phyloP scores from a whole-genome alignment of 768 basidiomycete genomes.

The Mycena venus region DNA sequence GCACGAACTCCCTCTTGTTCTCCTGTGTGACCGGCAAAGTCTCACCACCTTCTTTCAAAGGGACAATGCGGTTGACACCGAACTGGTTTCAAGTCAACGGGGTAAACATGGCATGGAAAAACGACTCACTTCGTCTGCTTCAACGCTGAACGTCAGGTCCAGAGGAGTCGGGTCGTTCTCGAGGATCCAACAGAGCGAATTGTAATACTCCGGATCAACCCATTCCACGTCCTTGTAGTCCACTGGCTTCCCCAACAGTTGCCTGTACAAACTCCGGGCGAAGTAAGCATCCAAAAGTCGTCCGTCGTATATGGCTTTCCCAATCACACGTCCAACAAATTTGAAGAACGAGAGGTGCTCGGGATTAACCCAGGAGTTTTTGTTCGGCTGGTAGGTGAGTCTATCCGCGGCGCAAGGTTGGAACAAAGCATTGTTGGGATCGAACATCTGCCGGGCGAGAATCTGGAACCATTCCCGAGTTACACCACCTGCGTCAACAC shows the following conservation, averaged over 20 bases:
- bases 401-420: conserved; percentile 97
- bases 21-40: conserved; percentile 92
- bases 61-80: conserved; percentile 89
- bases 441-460: conserved; percentile 98
- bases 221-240: conserved; percentile 97
- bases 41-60: conserved; percentile 89
- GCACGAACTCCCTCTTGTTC: conserved; percentile 97
- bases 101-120: not conserved
- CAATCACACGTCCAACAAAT: conserved; percentile 97
- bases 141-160: conserved; percentile 94
- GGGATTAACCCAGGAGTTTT: conserved; percentile 93
- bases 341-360: conserved; percentile 99
- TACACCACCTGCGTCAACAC: conserved; percentile 98
- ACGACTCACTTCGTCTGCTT: conserved; percentile 88
- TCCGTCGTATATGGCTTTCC: conserved; percentile 97
- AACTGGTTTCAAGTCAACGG: conserved; percentile 65
- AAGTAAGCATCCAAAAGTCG: conserved; percentile 98
- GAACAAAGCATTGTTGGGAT: conserved; percentile 98
- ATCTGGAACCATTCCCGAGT: conserved; percentile 99
- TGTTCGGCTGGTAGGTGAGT: conserved; percentile 96
- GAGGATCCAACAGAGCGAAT: conserved; percentile 97
- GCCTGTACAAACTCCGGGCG: conserved; percentile 95
- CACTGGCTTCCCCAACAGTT: conserved; percentile 93
- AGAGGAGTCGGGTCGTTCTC: conserved; percentile 92
- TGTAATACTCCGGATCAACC: conserved; percentile 99